phyloP scores from a whole-genome alignment of 2,329 filamentous ascomycete species.

The Hypomyces rosellus region DNA sequence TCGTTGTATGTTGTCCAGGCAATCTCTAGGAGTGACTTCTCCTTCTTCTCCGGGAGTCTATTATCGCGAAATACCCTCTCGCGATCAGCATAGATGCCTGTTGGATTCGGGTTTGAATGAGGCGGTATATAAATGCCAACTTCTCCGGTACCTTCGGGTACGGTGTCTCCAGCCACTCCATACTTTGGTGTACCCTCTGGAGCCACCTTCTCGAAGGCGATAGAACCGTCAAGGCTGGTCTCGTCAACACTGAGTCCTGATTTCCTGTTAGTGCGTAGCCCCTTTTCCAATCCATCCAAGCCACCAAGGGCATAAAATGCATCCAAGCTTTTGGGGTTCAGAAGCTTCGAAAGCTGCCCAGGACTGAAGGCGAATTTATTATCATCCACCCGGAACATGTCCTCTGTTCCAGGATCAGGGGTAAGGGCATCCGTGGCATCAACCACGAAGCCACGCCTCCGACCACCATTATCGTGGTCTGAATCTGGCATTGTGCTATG shows the following conservation, averaged over 20 bases:
- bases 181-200: background rate
- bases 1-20: slow-evolving; percentile 67
- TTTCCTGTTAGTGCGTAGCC: slow-evolving; percentile 58
- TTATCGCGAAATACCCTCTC: slow-evolving; percentile 68
- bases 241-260: slow-evolving; percentile 68
- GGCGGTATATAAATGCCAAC: background rate
- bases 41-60: slow-evolving; percentile 64
- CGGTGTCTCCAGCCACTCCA: background rate
- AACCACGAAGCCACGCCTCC: slow-evolving; percentile 13
- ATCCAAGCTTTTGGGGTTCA: slow-evolving; percentile 71
- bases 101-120: background rate
- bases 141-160: background rate
- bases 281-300: slow-evolving; percentile 64
- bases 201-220: slow-evolving; percentile 59
- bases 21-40: slow-evolving; percentile 63
- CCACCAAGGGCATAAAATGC: slow-evolving; percentile 74
- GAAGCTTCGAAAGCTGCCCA: slow-evolving; percentile 63
- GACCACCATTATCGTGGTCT: background rate
- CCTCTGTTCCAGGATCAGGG: slow-evolving; percentile 63
- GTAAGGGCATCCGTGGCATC: slow-evolving; percentile 27
- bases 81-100: slow-evolving; percentile 41
- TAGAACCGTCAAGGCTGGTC: slow-evolving; percentile 50
- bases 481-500: background rate
- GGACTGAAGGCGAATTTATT: slow-evolving; percentile 7
- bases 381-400: slow-evolving; percentile 35